These are phyloP conservation scores for Evernia prunastri DNA, from an alignment of 495 filamentous ascomycete genomes.

Conservation along the genomic window DNA sequence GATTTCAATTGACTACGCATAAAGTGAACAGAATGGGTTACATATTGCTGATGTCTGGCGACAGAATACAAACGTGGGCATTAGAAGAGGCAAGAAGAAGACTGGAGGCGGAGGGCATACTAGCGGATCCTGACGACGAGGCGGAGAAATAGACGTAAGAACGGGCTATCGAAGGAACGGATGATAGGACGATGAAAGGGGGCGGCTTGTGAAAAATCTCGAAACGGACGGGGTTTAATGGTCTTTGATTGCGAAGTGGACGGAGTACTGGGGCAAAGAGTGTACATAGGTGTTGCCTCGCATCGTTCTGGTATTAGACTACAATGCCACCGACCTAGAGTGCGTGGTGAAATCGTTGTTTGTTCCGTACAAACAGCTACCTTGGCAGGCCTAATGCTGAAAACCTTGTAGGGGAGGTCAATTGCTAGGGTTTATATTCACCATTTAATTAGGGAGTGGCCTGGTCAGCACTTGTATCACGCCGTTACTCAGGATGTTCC, in stretches of 20 bases:
- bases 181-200: background rate
- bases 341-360: too few species aligned
- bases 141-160: constrained; percentile 15
- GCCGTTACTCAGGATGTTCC: background rate
- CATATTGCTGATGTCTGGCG: background rate
- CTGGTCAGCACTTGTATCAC: too few species aligned
- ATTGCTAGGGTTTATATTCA: too few species aligned
- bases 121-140: constrained; percentile 61
- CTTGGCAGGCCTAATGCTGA: background rate
- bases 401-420: too few species aligned
- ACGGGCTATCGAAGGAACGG: background rate
- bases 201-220: background rate
- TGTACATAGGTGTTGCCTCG: background rate
- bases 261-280: background rate
- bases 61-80: constrained; percentile 97
- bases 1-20: background rate
- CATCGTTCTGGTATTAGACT: background rate
- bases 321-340: background rate
- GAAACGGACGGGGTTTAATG: background rate
- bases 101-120: constrained; percentile 90
- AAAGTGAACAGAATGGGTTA: background rate
- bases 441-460: too few species aligned
- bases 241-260: background rate
- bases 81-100: constrained; percentile 90
- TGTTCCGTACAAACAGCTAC: background rate